Evolutionary conservation across 441 rosid genomes (phyloP).

Genomic region (Kokia cookei): DNA sequence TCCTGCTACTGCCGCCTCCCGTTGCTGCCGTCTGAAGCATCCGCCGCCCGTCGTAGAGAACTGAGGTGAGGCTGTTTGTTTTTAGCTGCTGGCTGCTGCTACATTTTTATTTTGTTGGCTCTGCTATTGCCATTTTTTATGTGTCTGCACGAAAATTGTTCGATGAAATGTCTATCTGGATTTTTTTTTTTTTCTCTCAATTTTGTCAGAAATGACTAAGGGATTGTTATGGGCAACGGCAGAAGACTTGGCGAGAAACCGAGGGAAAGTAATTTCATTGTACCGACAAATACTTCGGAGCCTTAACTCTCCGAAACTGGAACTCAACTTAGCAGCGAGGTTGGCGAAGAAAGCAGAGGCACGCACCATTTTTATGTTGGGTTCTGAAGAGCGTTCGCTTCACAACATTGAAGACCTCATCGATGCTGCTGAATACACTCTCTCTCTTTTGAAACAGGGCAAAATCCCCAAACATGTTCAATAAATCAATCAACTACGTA

Average conservation of each 20-base stretch:
- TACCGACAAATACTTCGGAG: slow-evolving; percentile 69
- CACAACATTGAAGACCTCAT: slow-evolving; percentile 70
- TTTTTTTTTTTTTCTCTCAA: too few relatives aligned
- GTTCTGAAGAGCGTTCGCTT: slow-evolving; percentile 54
- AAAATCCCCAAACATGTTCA: slow-evolving; percentile 48
- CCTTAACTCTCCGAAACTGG: slow-evolving; percentile 59
- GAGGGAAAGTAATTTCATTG: slow-evolving; percentile 50
- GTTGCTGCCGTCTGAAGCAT: too few relatives aligned
- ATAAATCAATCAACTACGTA: background rate
- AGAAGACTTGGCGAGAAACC: slow-evolving; percentile 54
- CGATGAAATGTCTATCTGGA: background rate
- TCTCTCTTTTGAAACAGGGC: slow-evolving; percentile 54
- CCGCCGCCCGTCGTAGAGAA: too few relatives aligned
- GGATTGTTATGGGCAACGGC: slow-evolving; percentile 69
- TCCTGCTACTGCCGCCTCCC: too few relatives aligned
- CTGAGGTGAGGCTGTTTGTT: too few relatives aligned
- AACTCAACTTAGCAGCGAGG: slow-evolving; percentile 58
- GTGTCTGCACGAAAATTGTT: background rate
- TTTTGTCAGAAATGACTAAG: slow-evolving; percentile 25
- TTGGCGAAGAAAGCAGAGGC: slow-evolving; percentile 69
- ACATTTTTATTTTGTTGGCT: too few relatives aligned
- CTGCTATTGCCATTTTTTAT: too few relatives aligned
- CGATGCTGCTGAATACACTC: slow-evolving; percentile 43
- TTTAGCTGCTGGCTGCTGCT: too few relatives aligned
- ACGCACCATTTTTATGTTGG: slow-evolving; percentile 56